Conservation (phyloP, 495 filamentous ascomycete species). For the Cudoniella acicularis region DNA sequence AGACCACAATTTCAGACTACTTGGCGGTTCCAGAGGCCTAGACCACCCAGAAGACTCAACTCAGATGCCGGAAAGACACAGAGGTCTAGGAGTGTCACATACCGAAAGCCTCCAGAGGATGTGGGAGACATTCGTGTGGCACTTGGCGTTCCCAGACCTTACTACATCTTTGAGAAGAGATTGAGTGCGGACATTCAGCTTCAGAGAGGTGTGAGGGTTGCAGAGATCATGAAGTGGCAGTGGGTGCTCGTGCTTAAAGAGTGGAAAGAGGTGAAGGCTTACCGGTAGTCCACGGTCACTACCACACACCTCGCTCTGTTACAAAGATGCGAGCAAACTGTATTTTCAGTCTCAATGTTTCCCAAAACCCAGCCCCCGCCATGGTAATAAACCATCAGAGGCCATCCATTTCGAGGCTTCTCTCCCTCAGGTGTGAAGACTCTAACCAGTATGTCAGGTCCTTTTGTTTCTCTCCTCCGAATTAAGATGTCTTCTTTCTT, state of each 20-base stretch:
- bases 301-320: constrained; percentile 47
- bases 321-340: constrained; percentile 53
- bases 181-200: no score
- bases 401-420: constrained; percentile 46
- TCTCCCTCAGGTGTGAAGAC: constrained; percentile 45
- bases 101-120: no score
- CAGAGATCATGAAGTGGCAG: no score
- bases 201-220: no score
- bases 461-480: constrained; percentile 40
- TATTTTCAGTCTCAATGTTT: constrained; percentile 56
- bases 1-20: no score
- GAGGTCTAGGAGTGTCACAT: constrained; percentile 9
- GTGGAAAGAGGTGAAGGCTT: constrained; percentile 18
- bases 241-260: no score
- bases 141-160: no score
- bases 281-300: constrained; percentile 55
- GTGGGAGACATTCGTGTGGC: no score
- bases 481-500: constrained; percentile 46
- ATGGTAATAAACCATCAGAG: constrained; percentile 54
- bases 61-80: not conserved
- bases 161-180: no score
- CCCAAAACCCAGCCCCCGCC: constrained; percentile 59
- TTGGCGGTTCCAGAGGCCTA: no score
- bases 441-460: constrained; percentile 43
- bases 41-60: no score